phyloP scores from a whole-genome alignment of 176 grass and related monocot genomes.

The Aegilops sharonensis region DNA sequence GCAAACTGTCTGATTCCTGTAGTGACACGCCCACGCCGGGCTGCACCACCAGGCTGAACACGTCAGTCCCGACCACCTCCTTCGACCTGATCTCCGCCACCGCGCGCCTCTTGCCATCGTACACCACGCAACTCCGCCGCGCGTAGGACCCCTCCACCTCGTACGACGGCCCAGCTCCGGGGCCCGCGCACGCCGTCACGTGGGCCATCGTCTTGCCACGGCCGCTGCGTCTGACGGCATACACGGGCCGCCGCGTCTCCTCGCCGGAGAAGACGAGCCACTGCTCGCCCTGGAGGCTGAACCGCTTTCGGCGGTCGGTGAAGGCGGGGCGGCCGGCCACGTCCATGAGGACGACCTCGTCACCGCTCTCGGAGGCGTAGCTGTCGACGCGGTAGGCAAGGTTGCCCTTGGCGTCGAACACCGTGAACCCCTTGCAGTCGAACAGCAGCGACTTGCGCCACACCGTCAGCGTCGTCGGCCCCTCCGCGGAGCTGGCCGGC shows the following conservation, averaged over 20 bases:
- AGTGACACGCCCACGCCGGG: slow-evolving; percentile 36
- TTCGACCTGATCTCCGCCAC: slow-evolving; percentile 74
- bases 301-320: slow-evolving; percentile 75
- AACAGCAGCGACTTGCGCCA: slow-evolving; percentile 94
- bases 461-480: slow-evolving; percentile 66
- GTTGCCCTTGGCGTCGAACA: slow-evolving; percentile 76
- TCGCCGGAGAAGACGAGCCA: slow-evolving; percentile 64
- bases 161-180: background rate
- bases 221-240: slow-evolving; percentile 47
- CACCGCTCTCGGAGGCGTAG: slow-evolving; percentile 52
- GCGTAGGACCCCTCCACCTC: slow-evolving; percentile 76
- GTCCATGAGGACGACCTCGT: slow-evolving; percentile 57
- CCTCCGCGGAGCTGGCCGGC: background rate
- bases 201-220: background rate
- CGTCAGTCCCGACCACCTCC: slow-evolving; percentile 70
- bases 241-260: slow-evolving; percentile 36
- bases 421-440: slow-evolving; percentile 91
- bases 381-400: slow-evolving; percentile 87
- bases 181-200: background rate
- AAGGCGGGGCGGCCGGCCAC: slow-evolving; percentile 44
- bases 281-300: slow-evolving; percentile 67
- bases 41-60: slow-evolving; percentile 75
- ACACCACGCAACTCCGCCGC: slow-evolving; percentile 70
- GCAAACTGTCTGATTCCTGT: too few relatives aligned
- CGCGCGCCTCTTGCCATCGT: slow-evolving; percentile 48